Percentiles rank a stretch among this genome's conserved stretches.
Conservation (phyloP, 306 rosid genomes). For the Chamaecrista fasciculata region DNA sequence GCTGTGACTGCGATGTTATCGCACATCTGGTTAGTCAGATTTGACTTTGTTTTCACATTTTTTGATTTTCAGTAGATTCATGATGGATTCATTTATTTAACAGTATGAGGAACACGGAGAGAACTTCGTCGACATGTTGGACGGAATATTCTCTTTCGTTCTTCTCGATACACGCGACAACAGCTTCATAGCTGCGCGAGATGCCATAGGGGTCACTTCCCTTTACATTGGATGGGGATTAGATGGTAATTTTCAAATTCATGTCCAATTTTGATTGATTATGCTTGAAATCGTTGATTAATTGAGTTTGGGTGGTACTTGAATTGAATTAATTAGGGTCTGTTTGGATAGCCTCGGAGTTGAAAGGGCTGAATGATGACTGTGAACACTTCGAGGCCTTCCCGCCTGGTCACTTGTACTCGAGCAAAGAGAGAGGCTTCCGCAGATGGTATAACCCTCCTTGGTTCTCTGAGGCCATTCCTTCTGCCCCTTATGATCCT, state of each 20-base stretch:
- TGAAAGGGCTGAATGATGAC: slow-evolving; percentile 71
- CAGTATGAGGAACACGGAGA: slow-evolving; percentile 86
- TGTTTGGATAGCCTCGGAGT: slow-evolving; percentile 77
- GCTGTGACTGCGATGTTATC: slow-evolving; percentile 86
- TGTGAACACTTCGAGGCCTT: slow-evolving; percentile 74
- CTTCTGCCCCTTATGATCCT: slow-evolving; percentile 80
- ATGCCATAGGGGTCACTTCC: slow-evolving; percentile 85
- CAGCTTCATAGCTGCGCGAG: slow-evolving; percentile 79
- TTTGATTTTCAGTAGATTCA: too few species aligned
- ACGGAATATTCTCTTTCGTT: slow-evolving; percentile 80
- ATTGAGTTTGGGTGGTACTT: too few species aligned
- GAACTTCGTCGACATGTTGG: slow-evolving; percentile 69
- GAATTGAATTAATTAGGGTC: slow-evolving; percentile 46
- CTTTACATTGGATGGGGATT: slow-evolving; percentile 89
- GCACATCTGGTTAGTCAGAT: slow-evolving; percentile 69
- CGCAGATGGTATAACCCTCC: slow-evolving; percentile 79
- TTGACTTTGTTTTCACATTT: too few species aligned
- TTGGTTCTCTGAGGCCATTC: slow-evolving; percentile 82
- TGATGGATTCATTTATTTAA: too few species aligned
- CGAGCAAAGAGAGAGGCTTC: slow-evolving; percentile 67
- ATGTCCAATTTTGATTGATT: too few species aligned
- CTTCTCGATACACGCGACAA: slow-evolving; percentile 80
- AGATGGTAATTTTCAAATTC: slow-evolving; percentile 60
- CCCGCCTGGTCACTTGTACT: slow-evolving; percentile 82
- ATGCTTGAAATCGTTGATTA: too few species aligned